Evolutionary conservation across 106 monocot genomes (phyloP).

Genomic region (Cymbidium sinense): DNA sequence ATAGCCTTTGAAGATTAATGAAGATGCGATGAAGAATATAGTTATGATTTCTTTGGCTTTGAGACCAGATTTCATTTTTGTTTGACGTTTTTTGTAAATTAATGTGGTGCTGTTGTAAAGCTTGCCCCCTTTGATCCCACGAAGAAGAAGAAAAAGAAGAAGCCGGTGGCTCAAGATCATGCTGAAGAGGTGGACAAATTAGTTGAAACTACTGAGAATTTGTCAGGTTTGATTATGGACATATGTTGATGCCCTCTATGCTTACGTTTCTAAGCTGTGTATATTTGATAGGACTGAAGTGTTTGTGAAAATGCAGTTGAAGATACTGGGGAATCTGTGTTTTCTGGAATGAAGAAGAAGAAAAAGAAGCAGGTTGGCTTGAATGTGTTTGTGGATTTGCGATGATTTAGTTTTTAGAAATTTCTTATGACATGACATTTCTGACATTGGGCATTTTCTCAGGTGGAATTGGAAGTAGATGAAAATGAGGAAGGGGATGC

Average conservation of each 20-base stretch:
- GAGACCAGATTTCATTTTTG: not conserved
- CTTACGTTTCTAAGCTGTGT: not conserved
- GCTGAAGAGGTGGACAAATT: conserved; percentile 36
- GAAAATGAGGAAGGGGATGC: conserved; percentile 64
- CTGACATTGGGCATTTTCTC: not conserved
- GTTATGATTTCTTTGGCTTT: not conserved
- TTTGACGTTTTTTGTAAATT: not conserved
- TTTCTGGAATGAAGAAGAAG: conserved; percentile 93
- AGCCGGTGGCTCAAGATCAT: conserved; percentile 42
- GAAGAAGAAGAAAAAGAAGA: conserved; percentile 86
- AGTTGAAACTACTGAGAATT: conserved; percentile 34
- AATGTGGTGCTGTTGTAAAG: conserved; percentile 16
- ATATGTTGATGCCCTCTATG: not conserved
- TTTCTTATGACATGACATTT: not conserved
- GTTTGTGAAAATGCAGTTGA: conserved; percentile 26
- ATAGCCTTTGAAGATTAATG: not conserved
- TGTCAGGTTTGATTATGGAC: conserved; percentile 27
- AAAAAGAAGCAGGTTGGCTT: conserved; percentile 84
- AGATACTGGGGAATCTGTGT: conserved; percentile 53
- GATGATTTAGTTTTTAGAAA: not conserved
- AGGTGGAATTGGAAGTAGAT: conserved; percentile 71
- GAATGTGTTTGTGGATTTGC: not conserved
- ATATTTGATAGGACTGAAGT: not conserved
- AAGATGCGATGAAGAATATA: no score
- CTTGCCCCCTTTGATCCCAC: conserved; percentile 53